Evolutionary conservation across 73 alveolate genomes (phyloP), one percentile per base, ranked within the genome.

Genomic region (Stentor roeselii): DNA sequence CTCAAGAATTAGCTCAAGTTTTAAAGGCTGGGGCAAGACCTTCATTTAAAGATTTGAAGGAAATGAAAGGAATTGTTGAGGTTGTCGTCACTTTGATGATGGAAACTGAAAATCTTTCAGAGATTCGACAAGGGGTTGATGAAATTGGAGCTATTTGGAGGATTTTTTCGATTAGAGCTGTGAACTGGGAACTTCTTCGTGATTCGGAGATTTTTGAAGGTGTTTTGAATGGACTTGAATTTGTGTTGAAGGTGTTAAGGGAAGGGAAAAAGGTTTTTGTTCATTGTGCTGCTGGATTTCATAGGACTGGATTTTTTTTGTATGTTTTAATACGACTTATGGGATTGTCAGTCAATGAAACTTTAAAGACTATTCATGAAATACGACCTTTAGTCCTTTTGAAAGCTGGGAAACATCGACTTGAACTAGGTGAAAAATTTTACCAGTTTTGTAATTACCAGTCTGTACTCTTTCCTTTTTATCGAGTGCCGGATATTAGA

Each of bases 251-350:
- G 1, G 42, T 27, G 11, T 32, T 67, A 32, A 34, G 11, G 50
- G 34, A 67, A 21, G 80, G 80, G 14, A 32, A 67, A 67, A 76
- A 85, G 60, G 86, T 86, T 1, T 41, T 89, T 1, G 75, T 89
- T 36, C 97, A 92, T 86, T 92, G 97, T 90, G 95, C 97, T 41
- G 97, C 97, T 15, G 97, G 97, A 35, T 83, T 92, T 30, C 97
- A 92, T 83, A 90, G 97, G 84, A 92, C 97, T 4, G 97, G 97
- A 21, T 86, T 86, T 74, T 75, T 84, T 39, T 60, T 90, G 27
- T 92, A 92, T 84, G 75, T 94, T 15, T 76, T 92, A 39, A 50
- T 92, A 30, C 82, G 97, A 90, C 30, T 87, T 30, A 60, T 78
- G 67, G 95, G 93, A 0, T 82, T 39, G 59, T 60, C 80, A 31